Conservation (phyloP, 305 asterid genomes). For the Plantago coronopus region DNA sequence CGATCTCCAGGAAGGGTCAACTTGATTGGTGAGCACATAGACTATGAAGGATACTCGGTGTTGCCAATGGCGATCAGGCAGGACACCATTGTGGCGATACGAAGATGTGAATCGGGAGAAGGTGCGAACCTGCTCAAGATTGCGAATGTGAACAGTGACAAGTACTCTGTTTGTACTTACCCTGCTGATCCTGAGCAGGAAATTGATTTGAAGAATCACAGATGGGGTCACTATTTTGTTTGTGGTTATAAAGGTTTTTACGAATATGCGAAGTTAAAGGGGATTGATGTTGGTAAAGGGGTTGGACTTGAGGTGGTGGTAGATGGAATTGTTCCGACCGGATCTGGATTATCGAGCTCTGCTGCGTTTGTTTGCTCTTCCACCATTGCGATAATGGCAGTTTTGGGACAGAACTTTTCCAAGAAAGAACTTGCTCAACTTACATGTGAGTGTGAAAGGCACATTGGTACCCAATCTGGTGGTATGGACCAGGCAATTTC, state of each 20-base stretch:
- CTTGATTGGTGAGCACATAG: too few species aligned
- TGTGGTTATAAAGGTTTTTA: conserved; percentile 97
- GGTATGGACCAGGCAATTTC: conserved; percentile 94
- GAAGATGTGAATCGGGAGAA: too few species aligned
- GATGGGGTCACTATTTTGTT: conserved; percentile 93
- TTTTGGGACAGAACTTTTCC: conserved; percentile 45
- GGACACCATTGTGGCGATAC: too few species aligned
- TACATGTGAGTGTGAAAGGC: conserved; percentile 89
- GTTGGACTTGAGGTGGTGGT: conserved; percentile 76
- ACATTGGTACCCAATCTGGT: conserved; percentile 94
- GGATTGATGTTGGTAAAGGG: conserved; percentile 46
- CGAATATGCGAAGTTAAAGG: conserved; percentile 67
- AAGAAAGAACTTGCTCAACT: conserved; percentile 97
- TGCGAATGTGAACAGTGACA: too few species aligned
- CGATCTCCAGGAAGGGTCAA: too few species aligned
- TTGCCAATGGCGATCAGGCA: too few species aligned
- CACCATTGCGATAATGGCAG: conserved; percentile 86
- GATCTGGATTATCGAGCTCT: conserved; percentile 94
- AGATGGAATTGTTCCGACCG: conserved; percentile 90
- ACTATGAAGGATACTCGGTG: too few species aligned
- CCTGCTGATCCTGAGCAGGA: too few species aligned
- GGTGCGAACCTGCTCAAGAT: too few species aligned
- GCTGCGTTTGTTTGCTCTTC: conserved; percentile 96
- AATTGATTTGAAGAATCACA: conserved; percentile 83
- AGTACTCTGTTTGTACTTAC: too few species aligned